Evolutionary conservation across 2,329 filamentous ascomycete species (phyloP), one percentile per base, ranked within the genome.

Genomic region (Ophiostoma populinum): DNA sequence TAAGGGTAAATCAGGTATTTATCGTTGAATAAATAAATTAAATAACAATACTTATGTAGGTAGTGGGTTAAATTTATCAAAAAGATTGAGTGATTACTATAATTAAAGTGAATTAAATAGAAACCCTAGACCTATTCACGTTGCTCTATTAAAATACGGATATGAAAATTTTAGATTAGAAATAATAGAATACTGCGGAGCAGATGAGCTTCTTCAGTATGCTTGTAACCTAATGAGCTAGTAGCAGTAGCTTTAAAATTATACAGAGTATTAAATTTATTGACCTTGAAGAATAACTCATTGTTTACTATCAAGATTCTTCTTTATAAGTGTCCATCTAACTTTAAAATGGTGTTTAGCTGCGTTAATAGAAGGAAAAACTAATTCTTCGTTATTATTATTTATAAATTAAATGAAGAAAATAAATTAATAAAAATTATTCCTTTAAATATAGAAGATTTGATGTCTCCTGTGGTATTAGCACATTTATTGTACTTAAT

Each of bases 141-240:
- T 13, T 22, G 40, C 40, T 24, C 18, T 42, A 35, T 32, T 42
- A 29, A 37, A 39, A 33, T 37, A 39, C 34, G 40, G 40, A 28
- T 42, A 24, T 24, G 18, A 35, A 12, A 42, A 39, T 20, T 42
- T 42, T 31, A 32, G 3, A 19, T 31, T 42, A 27, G 30, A 39
- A 39, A 42, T 42, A 22, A 18, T 42, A 33, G 37, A 42, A 37
- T 42, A 42, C 24, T 42, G 34, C 19, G 17, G 29, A 28, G 16
- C 12, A 32, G 29, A 26, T 37, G 24, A 37, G n/a, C n/a, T n/a
- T n/a, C n/a, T n/a, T n/a, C n/a, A n/a, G n/a, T n/a, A n/a, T n/a
- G n/a, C n/a, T n/a, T n/a, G n/a, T n/a, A n/a, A n/a, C n/a, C n/a
- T n/a, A n/a, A n/a, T n/a, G n/a, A n/a, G n/a, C n/a, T n/a, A n/a